phyloP scores from a whole-genome alignment of 164 flowering plant species.

The Houttuynia cordata region DNA sequence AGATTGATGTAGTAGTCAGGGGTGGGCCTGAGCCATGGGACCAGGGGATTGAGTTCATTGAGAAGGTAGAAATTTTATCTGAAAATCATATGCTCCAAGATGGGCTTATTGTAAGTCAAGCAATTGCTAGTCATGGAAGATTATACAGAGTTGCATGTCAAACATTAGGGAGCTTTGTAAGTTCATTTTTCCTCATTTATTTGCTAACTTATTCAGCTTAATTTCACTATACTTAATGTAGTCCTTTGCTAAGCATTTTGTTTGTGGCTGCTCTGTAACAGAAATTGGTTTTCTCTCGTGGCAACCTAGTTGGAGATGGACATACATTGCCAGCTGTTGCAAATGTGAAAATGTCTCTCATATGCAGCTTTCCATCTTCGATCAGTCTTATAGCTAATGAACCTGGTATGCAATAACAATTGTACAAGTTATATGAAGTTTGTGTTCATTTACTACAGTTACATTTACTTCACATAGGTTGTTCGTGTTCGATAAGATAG shows the following conservation, averaged over 20 bases:
- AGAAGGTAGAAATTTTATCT: constrained; percentile 36
- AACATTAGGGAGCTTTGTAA: constrained; percentile 49
- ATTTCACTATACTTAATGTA: neutral
- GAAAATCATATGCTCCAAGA: constrained; percentile 22
- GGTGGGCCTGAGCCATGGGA: constrained; percentile 92
- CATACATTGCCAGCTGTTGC: constrained; percentile 69
- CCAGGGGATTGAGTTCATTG: constrained; percentile 42
- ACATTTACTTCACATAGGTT: too few species aligned
- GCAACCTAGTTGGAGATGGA: constrained; percentile 68
- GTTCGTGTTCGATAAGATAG: too few species aligned
- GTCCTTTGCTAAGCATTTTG: neutral
- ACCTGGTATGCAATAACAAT: constrained; percentile 30
- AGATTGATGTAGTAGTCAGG: constrained; percentile 45
- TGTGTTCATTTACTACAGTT: neutral
- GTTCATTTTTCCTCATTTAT: constrained; percentile 6
- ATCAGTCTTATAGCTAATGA: constrained; percentile 71
- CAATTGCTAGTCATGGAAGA: constrained; percentile 16
- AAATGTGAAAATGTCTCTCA: constrained; percentile 37
- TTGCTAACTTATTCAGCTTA: neutral
- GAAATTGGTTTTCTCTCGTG: constrained; percentile 71
- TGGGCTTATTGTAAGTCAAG: constrained; percentile 27
- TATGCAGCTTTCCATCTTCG: constrained; percentile 61
- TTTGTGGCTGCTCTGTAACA: constrained; percentile 14
- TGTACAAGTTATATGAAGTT: neutral
- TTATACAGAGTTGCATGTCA: constrained; percentile 46